Percentiles rank a stretch among this genome's conserved stretches.
Evolutionary conservation across 2,329 filamentous ascomycete species (phyloP).

Genomic region (Penicillium italicum): DNA sequence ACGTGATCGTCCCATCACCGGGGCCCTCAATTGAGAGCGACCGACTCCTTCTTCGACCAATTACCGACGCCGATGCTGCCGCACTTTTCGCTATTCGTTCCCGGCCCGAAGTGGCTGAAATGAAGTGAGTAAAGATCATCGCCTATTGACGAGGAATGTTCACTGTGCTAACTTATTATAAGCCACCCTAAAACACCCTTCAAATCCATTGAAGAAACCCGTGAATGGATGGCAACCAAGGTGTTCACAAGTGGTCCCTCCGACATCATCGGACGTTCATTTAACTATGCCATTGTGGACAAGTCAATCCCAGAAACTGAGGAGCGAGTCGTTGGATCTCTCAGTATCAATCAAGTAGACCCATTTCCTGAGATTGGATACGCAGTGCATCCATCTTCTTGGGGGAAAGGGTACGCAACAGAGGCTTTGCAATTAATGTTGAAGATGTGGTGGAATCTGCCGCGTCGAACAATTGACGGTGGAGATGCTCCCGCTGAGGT

Average conservation of each 20-base stretch:
- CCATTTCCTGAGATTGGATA: conserved; percentile 28
- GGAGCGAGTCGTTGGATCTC: conserved; percentile 20
- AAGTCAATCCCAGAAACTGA: conserved; percentile 14
- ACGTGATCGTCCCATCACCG: conserved; percentile 9
- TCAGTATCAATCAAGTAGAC: conserved; percentile 21
- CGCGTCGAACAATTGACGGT: not conserved
- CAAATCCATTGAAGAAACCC: conserved; percentile 22
- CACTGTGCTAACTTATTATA: not conserved
- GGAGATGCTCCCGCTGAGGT: not conserved
- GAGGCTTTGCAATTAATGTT: conserved; percentile 24
- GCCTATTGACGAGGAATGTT: not conserved
- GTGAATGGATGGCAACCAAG: conserved; percentile 25
- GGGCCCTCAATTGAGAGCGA: conserved; percentile 17
- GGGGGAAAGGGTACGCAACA: conserved; percentile 29
- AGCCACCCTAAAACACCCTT: conserved; percentile 25
- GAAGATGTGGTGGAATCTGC: conserved; percentile 26
- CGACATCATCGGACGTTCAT: conserved; percentile 21
- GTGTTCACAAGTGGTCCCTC: conserved; percentile 17
- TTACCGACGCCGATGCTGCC: conserved; percentile 17
- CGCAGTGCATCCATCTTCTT: conserved; percentile 22
- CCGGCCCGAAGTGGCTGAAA: conserved; percentile 23
- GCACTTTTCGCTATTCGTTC: conserved; percentile 26
- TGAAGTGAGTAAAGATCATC: conserved; percentile 16
- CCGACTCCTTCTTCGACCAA: conserved; percentile 22
- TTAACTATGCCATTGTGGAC: conserved; percentile 21